phyloP scores from a whole-genome alignment of 352 stramenopile species.

The Globisporangium alternatum region DNA sequence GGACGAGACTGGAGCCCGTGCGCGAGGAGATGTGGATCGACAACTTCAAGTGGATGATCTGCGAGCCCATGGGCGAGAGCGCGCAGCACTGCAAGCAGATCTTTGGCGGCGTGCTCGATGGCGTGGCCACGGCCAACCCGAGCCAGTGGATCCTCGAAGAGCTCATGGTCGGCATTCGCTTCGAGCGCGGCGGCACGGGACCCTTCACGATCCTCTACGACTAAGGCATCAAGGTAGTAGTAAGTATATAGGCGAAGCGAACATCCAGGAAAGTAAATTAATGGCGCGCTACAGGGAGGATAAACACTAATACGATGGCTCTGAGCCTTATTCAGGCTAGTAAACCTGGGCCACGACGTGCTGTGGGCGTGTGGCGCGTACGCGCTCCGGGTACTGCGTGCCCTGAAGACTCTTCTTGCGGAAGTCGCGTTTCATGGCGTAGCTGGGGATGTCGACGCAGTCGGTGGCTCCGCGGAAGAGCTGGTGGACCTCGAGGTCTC shows the following conservation, averaged over 20 bases:
- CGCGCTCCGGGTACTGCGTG: slow-evolving; percentile 39
- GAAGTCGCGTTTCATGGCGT: slow-evolving; percentile 45
- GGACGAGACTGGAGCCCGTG: slow-evolving; percentile 6
- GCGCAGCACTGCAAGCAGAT: slow-evolving; percentile 13
- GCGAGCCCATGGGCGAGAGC: slow-evolving; percentile 15
- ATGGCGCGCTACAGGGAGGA: background rate
- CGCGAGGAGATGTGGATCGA: slow-evolving; percentile 20
- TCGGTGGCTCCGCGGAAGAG: slow-evolving; percentile 59
- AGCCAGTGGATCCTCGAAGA: slow-evolving; percentile 20
- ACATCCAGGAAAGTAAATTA: slow-evolving; percentile 1
- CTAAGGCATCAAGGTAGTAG: background rate
- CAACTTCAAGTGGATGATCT: slow-evolving; percentile 19
- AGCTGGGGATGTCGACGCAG: slow-evolving; percentile 49
- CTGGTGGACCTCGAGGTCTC: slow-evolving; percentile 46
- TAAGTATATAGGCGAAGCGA: background rate
- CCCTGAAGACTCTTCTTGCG: slow-evolving; percentile 14
- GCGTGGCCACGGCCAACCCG: slow-evolving; percentile 13
- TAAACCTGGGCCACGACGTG: slow-evolving; percentile 71
- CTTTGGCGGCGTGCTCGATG: slow-evolving; percentile 17
- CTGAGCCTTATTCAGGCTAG: background rate
- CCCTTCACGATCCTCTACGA: slow-evolving; percentile 13
- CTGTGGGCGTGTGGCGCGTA: slow-evolving; percentile 46
- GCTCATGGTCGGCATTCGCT: slow-evolving; percentile 18
- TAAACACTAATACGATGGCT: background rate
- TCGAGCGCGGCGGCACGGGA: slow-evolving; percentile 12